These are phyloP conservation scores for Crithidia bombi DNA, from an alignment of 208 protist species.

Conservation along the genomic window DNA sequence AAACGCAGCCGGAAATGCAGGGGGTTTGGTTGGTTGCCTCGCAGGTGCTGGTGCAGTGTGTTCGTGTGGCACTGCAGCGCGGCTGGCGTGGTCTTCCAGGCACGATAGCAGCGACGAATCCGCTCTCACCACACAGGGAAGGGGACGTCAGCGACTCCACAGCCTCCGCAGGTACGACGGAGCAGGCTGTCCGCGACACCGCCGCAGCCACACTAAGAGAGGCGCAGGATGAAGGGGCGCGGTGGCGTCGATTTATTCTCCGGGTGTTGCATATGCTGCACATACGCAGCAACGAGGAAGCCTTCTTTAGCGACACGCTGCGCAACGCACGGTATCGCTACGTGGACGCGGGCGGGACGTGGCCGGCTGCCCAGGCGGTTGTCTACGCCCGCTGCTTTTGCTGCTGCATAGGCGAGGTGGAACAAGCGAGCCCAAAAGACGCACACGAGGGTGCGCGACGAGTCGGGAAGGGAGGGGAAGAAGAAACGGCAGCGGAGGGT, in stretches of 20 bases:
- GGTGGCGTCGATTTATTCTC: constrained; percentile 15
- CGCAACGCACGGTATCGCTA: constrained; percentile 22
- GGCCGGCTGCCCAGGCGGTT: constrained; percentile 22
- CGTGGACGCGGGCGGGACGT: constrained; percentile 22
- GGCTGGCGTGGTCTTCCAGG: constrained; percentile 20
- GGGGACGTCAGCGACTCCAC: neutral
- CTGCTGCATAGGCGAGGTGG: constrained; percentile 24
- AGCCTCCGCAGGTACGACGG: neutral
- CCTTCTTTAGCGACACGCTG: constrained; percentile 14
- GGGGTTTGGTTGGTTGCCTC: constrained; percentile 14
- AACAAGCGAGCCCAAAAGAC: neutral
- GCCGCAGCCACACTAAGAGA: neutral
- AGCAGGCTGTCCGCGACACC: neutral
- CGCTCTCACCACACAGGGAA: too few species aligned
- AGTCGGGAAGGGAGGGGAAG: neutral
- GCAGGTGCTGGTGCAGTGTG: constrained; percentile 31
- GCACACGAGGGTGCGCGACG: neutral
- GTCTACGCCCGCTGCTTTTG: constrained; percentile 28
- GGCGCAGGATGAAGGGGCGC: neutral
- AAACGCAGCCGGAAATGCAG: neutral
- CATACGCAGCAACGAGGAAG: neutral
- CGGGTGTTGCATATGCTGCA: constrained; percentile 18
- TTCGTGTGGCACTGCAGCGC: constrained; percentile 21
- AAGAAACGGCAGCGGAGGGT: neutral
- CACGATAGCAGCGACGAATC: too few species aligned